Evolutionary conservation across 2,329 filamentous ascomycete species (phyloP).

Genomic region (Fusarium robinianum): DNA sequence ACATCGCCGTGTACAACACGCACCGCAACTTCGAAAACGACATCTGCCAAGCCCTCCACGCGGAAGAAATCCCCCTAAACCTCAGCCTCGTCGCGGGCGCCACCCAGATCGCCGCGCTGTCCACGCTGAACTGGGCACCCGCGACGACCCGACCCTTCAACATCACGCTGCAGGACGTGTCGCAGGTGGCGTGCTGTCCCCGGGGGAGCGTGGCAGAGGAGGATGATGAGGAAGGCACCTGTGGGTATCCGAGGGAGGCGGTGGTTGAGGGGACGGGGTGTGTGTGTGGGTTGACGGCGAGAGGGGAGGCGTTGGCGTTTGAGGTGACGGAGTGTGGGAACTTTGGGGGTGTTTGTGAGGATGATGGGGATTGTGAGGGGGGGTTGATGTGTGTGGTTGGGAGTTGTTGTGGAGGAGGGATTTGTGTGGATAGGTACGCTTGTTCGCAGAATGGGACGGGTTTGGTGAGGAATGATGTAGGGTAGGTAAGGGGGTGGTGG

Average conservation of each 20-base stretch:
- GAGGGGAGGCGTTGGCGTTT: constrained; percentile 38
- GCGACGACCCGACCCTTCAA: constrained; percentile 34
- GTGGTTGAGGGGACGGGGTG: constrained; percentile 39
- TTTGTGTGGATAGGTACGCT: constrained; percentile 45
- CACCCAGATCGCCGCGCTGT: constrained; percentile 36
- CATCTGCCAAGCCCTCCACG: constrained; percentile 43
- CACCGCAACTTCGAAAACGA: constrained; percentile 40
- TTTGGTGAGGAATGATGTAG: constrained; percentile 32
- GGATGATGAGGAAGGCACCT: constrained; percentile 27
- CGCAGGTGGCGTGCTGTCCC: constrained; percentile 42
- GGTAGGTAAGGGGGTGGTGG: constrained; percentile 21
- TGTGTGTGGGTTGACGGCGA: constrained; percentile 41
- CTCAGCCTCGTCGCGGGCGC: constrained; percentile 42
- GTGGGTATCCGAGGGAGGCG: constrained; percentile 41
- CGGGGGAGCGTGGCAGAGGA: constrained; percentile 32
- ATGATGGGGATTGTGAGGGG: constrained; percentile 29
- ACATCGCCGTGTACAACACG: constrained; percentile 40
- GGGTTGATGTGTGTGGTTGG: constrained; percentile 41
- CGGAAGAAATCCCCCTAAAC: constrained; percentile 38
- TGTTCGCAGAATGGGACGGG: constrained; percentile 42
- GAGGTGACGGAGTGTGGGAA: constrained; percentile 43
- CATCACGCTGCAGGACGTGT: constrained; percentile 43
- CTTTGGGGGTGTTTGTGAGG: constrained; percentile 38
- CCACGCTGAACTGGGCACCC: constrained; percentile 40
- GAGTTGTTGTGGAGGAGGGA: constrained; percentile 44